Evolutionary conservation across 352 stramenopile genomes (phyloP), one percentile per base, ranked within the genome.

Genomic region (Phytophthora citrophthora): DNA sequence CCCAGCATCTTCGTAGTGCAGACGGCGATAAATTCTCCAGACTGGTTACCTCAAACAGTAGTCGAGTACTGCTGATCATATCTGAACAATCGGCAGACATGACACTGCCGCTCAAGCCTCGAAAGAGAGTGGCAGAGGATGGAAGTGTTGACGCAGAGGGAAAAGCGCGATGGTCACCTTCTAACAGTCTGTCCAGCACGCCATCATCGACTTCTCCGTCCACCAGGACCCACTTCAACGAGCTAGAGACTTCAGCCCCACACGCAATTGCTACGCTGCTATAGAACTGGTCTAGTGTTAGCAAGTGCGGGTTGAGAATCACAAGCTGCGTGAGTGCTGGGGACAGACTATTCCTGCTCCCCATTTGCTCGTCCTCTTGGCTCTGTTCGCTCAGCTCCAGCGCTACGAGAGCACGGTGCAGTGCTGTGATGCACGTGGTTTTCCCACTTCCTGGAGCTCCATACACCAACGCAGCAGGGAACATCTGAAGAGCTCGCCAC

Each of bases 401-500:
- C 0, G 78, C 82, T 16, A 66, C 46, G 6, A 91, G 54, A 9
- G 82, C 79, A 9, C 76, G 70, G 39, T 88, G 78, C 0, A 91
- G 56, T 3, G 60, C 70, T 20, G 59, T 79, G 47, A 91, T 70
- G 24, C 76, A 87, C 3, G 68, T 78, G 2, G 61, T 79, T 43
- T 91, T 91, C 4, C 82, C 82, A 29, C 61, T 65, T 5, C 67
- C 80, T 10, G 55, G 10, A 24, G 38, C 7, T n/a, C 82, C 82
- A 13, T 80, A 70, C 0, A 91, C 70, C 23, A 86, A 20, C 4
- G 78, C 62, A 12, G 58, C 50, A 24, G 56, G 41, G 36, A 72
- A 66, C 0, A n/a, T 56, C 18, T 79, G 64, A 2, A 87, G 24
- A 4, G 64, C 58, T 26, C 61, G 64, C 60, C 68, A 86, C 3